Base-by-base conservation (phyloP, 208 protist species). In the Giardia muris region DNA sequence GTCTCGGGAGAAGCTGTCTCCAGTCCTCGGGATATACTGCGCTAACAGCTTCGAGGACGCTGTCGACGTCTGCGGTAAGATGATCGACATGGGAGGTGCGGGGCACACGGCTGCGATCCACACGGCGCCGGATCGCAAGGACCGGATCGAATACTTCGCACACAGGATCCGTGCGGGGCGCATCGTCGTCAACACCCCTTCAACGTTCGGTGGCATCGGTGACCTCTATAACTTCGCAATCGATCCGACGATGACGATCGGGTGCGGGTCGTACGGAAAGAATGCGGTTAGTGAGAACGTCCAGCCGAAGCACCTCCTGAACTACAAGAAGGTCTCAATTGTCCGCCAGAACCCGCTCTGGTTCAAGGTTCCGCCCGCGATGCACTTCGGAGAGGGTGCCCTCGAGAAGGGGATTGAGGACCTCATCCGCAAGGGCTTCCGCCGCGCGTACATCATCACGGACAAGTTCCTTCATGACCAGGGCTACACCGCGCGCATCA, bases 181-280 rank as follows among this genome's bases (percentile, higher is more conserved):
- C 92, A 67, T 94, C 4, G 67, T 94, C 1, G 67, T 93, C 2
- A 93, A 94, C 43, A n/a, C 0, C 4, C 94, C 94, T 43, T 89
- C 93, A 45, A 67, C 94, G 22, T 90, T 93, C 44, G 94, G 93
- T 91, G 94, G 89, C 39, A 92, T 94, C 57, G 94, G 94, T 48
- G 92, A 92, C 87, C 44, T 94, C 4, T 94, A 93, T 30, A 94
- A 94, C 89, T 94, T 94, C 46, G 1, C n/a, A 19, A n/a, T 94
- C 42, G 48, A 92, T 39, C 93, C 93, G 39, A 92, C 92, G 2
- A 42, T 94, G 30, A 94, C 94, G 47, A 67, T 94, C 2, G 94
- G 94, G 47, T 93, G 91, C 67, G 92, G 93, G 43, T 93, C 92
- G 22, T 91, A 67, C 0, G 93, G 92, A 67, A 92, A 92, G 46